Percentiles rank a stretch among this genome's conserved stretches.
Evolutionary conservation across 2,329 filamentous ascomycete genomes (phyloP).

Genomic region (Trichoderma lentiforme): DNA sequence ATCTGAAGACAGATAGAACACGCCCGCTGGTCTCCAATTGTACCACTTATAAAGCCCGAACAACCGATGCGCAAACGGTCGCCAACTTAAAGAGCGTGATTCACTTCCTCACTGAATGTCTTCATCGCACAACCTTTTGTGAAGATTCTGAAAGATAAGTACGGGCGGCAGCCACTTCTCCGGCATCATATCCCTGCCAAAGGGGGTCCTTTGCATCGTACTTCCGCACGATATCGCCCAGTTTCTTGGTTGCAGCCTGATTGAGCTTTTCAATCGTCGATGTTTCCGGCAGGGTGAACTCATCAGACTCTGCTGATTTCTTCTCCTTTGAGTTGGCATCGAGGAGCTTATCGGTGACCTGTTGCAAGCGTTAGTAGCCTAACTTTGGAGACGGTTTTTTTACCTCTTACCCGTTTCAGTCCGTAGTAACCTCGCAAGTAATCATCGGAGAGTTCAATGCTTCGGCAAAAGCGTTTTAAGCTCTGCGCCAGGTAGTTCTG

Average conservation of each 20-base stretch:
- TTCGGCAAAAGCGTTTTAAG: conserved; percentile 81
- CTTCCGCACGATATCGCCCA: conserved; percentile 71
- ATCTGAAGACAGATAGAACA: neutral
- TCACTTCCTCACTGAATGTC: neutral
- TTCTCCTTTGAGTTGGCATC: conserved; percentile 40
- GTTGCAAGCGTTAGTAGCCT: conserved; percentile 9
- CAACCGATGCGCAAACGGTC: neutral
- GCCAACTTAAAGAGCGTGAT: neutral
- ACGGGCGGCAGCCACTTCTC: conserved; percentile 68
- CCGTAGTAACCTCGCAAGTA: conserved; percentile 93
- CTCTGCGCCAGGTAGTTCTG: conserved; percentile 64
- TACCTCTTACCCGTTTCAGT: conserved; percentile 65
- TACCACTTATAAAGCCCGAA: neutral
- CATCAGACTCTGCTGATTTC: conserved; percentile 47
- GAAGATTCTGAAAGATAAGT: conserved; percentile 60
- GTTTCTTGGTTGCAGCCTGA: conserved; percentile 67
- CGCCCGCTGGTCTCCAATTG: neutral
- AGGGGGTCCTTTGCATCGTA: conserved; percentile 57
- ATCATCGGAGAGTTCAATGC: conserved; percentile 88
- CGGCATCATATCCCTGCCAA: conserved; percentile 70
- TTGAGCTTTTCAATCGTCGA: conserved; percentile 65
- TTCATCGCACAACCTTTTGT: conserved; percentile 41
- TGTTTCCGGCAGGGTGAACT: conserved; percentile 52
- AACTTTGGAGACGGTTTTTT: neutral
- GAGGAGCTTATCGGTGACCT: conserved; percentile 53